These are phyloP conservation scores for Pichia kudriavzevii DNA, from an alignment of 1,139 yeast genomes.

Conservation along the genomic window DNA sequence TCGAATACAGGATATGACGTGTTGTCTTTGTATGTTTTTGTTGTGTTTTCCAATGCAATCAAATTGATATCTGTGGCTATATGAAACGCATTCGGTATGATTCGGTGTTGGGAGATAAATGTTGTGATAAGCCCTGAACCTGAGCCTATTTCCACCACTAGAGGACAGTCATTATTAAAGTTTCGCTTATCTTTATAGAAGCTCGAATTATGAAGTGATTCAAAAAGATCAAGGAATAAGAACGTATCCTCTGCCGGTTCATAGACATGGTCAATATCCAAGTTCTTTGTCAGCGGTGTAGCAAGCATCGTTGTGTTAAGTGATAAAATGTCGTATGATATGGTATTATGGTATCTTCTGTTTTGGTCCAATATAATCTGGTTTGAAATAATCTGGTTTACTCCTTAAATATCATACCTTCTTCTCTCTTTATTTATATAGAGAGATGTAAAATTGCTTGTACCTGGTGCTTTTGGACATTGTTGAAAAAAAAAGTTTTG, in stretches of 20 bases:
- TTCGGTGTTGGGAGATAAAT: slow-evolving; percentile 46
- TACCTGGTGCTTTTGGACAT: too few relatives aligned
- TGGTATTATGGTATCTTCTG: too few relatives aligned
- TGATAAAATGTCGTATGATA: background rate
- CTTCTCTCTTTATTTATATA: too few relatives aligned
- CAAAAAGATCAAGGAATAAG: slow-evolving; percentile 71
- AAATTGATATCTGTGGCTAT: slow-evolving; percentile 76
- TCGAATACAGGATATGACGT: slow-evolving; percentile 36
- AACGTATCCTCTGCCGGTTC: slow-evolving; percentile 94
- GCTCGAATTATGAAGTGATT: slow-evolving; percentile 39
- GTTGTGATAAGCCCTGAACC: slow-evolving; percentile 88
- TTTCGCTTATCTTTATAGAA: slow-evolving; percentile 26
- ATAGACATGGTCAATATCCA: slow-evolving; percentile 55
- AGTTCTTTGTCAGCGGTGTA: slow-evolving; percentile 41
- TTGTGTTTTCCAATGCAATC: slow-evolving; percentile 56
- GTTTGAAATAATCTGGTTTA: too few relatives aligned
- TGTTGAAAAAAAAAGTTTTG: too few relatives aligned
- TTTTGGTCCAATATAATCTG: too few relatives aligned
- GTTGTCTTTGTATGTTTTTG: slow-evolving; percentile 45
- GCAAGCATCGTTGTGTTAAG: slow-evolving; percentile 38
- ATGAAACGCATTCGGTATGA: slow-evolving; percentile 44
- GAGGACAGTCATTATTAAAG: slow-evolving; percentile 34
- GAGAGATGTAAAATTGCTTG: too few relatives aligned
- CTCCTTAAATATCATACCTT: too few relatives aligned
- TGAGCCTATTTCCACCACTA: slow-evolving; percentile 80